Evolutionary conservation across 352 stramenopile genomes (phyloP).

Genomic region (Pythium angustatum): DNA sequence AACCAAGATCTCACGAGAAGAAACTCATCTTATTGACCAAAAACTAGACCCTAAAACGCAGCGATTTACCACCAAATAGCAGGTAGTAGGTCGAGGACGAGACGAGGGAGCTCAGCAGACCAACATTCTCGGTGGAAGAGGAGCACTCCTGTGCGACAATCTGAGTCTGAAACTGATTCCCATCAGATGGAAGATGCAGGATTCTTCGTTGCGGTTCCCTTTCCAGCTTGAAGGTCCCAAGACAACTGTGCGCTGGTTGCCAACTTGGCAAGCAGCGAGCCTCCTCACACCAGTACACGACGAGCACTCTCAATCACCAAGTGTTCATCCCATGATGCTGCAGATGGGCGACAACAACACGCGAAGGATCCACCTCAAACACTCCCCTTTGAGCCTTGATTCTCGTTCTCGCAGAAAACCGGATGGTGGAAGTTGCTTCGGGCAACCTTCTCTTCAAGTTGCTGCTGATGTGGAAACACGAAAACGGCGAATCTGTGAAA

Average conservation of each 20-base stretch:
- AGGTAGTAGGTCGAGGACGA: constrained; percentile 23
- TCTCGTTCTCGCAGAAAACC: constrained; percentile 4
- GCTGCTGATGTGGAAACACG: constrained; percentile 4
- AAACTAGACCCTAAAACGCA: not conserved
- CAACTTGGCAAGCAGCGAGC: too few relatives aligned
- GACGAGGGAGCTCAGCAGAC: constrained; percentile 5
- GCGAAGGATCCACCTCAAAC: not conserved
- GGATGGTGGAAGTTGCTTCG: constrained; percentile 14
- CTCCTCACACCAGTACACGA: too few relatives aligned
- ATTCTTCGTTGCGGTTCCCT: constrained; percentile 15
- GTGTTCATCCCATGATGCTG: too few relatives aligned
- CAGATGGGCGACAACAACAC: too few relatives aligned
- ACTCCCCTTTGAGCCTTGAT: not conserved
- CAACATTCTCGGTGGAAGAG: constrained; percentile 22
- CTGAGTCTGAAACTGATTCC: constrained; percentile 20
- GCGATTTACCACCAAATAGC: too few relatives aligned
- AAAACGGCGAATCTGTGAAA: not conserved
- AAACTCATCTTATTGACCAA: too few relatives aligned
- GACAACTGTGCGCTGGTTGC: not conserved
- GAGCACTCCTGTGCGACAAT: constrained; percentile 20
- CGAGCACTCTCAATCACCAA: too few relatives aligned
- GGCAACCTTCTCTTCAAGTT: constrained; percentile 26
- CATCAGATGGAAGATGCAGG: constrained; percentile 21
- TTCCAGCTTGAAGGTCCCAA: constrained; percentile 10
- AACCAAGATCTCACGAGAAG: constrained; percentile 4